phyloP scores from a whole-genome alignment of 768 basidiomycete species.

The Lactarius sp. region DNA sequence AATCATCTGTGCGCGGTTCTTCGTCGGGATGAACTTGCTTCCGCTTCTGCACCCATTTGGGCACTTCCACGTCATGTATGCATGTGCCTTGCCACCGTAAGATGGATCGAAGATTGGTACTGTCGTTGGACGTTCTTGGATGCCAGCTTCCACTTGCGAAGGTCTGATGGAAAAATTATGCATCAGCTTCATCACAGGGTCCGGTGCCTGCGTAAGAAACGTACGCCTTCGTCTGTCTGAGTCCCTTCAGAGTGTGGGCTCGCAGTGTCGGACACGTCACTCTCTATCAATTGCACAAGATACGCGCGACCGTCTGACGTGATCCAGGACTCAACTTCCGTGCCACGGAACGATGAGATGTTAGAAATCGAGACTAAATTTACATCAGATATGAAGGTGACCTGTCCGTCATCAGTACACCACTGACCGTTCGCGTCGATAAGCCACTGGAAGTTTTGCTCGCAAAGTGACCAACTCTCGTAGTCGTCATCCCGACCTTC shows the following conservation, averaged over 20 bases:
- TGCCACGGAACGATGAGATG: slow-evolving; percentile 53
- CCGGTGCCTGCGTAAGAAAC: background rate
- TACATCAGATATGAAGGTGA: background rate
- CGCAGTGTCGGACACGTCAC: slow-evolving; percentile 28
- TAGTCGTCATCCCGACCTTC: slow-evolving; percentile 40
- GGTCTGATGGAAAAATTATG: background rate
- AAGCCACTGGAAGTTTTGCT: slow-evolving; percentile 68
- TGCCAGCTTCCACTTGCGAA: background rate
- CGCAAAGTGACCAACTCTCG: slow-evolving; percentile 67
- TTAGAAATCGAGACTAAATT: slow-evolving; percentile 56
- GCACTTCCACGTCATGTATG: slow-evolving; percentile 67
- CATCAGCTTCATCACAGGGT: background rate
- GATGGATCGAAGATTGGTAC: slow-evolving; percentile 1
- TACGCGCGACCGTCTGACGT: slow-evolving; percentile 83
- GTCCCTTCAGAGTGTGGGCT: slow-evolving; percentile 22
- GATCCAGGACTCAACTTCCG: slow-evolving; percentile 74
- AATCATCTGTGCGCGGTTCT: slow-evolving; percentile 34
- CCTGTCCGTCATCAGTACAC: background rate
- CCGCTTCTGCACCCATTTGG: slow-evolving; percentile 77
- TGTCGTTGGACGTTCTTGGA: slow-evolving; percentile 17
- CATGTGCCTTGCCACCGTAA: slow-evolving; percentile 70
- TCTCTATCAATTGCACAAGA: slow-evolving; percentile 60
- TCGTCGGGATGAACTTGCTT: slow-evolving; percentile 48
- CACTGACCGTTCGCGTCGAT: slow-evolving; percentile 63
- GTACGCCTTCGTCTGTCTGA: slow-evolving; percentile 21